Base-by-base conservation (phyloP, 179 eudicot species). In the Actinidia chinensis region DNA sequence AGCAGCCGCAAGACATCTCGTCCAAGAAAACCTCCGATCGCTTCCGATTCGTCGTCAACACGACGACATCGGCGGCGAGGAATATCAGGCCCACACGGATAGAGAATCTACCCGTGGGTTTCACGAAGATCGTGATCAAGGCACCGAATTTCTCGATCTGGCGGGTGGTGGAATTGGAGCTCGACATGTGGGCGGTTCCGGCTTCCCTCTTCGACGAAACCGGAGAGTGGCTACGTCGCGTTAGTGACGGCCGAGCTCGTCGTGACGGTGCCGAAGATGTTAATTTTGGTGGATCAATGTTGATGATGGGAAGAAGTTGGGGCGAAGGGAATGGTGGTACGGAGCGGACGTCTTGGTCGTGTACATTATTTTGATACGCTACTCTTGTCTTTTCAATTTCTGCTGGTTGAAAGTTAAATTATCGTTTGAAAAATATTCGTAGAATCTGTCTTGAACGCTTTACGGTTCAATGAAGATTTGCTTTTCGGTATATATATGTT, bases 151-250 rank as follows among this genome's bases (percentile, higher is more conserved):
- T 12, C 23, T 79, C 5, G 83, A 81, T 47, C 1, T 74, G 13
- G 71, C 81, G 17, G 77, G 82, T 50, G 82, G 82, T 40, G 94
- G n/a, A 78, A 67, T 50, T 91, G 54, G 97, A 87, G 88, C 80
- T 95, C 1, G 97, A 93, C 80, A 76, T 85, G 69, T 95, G 99
- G 99, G n/a, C 75, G 98, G 84, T 93, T 90, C 59, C 82, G 99
- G 78, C 79, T 95, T 6, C 98, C 99, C 47, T 83, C 78, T 7
- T 76, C 79, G 60, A 88, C 97, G 4, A 79, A 79, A 71, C 95
- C 95, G 76, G 95, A 95, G 78, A 71, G n/a, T 90, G 63, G 97
- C 97, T 1, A 86, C 81, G 0, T 96, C 99, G 28, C 81, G 78
- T 8, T 89, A 80, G n/a, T 71, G 72, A 69, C 0, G 89, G 84